phyloP scores from a whole-genome alignment of 129 eudicot genomes.

The Lactuca saligna region DNA sequence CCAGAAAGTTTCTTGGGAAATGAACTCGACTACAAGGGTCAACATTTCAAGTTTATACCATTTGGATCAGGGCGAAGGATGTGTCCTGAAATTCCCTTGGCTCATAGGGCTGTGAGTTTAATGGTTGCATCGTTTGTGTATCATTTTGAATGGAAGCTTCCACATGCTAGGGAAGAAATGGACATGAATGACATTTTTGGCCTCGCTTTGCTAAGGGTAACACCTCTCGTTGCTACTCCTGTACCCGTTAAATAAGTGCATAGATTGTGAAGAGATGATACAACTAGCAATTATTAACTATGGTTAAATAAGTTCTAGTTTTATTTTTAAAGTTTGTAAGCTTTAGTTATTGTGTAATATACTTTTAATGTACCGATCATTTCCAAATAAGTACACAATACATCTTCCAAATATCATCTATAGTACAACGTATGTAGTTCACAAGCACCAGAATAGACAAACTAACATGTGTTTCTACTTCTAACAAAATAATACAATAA shows the following conservation, averaged over 20 bases:
- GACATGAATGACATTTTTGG: conserved; percentile 37
- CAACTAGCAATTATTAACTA: too few relatives aligned
- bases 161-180: conserved; percentile 21
- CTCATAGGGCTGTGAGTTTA: conserved; percentile 24
- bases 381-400: too few relatives aligned
- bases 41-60: background rate
- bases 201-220: conserved; percentile 22
- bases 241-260: background rate
- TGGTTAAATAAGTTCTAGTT: background rate
- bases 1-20: conserved; percentile 19
- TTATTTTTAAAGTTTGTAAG: background rate
- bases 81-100: conserved; percentile 31
- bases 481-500: too few relatives aligned
- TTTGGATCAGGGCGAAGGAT: conserved; percentile 14
- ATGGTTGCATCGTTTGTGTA: conserved; percentile 25
- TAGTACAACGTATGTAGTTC: too few relatives aligned
- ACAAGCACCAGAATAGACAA: too few relatives aligned
- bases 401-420: too few relatives aligned
- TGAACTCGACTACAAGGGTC: conserved; percentile 26
- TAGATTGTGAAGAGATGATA: too few relatives aligned
- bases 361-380: too few relatives aligned
- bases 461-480: too few relatives aligned
- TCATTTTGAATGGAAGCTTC: conserved; percentile 34
- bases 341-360: background rate
- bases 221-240: conserved; percentile 32